Evolutionary conservation across 1,139 yeast species (phyloP).

Genomic region (Yamadazyma taylorii): DNA sequence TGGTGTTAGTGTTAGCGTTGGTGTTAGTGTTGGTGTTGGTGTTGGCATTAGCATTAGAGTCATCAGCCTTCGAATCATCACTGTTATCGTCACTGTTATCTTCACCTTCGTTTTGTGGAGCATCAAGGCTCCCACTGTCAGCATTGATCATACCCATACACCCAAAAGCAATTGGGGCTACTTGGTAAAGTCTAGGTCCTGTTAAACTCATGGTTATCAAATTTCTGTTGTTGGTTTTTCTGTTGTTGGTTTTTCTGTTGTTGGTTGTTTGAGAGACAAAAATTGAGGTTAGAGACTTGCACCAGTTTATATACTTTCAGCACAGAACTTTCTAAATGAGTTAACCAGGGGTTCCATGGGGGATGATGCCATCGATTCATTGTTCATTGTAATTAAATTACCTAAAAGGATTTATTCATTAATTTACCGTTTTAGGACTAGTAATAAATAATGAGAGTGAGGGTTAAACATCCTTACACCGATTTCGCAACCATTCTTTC

Average conservation of each 20-base stretch:
- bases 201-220: conserved; percentile 9
- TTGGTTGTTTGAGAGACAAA: no score
- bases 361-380: not conserved
- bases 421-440: not conserved
- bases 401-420: not conserved
- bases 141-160: conserved; percentile 6
- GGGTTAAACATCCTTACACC: not conserved
- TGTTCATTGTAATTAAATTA: not conserved
- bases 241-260: no score
- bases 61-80: conserved; percentile 1
- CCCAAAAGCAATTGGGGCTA: conserved; percentile 8
- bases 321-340: not conserved
- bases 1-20: conserved; percentile 2
- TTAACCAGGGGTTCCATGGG: not conserved
- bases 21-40: not conserved
- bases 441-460: not conserved
- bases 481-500: conserved; percentile 1
- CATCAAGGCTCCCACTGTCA: conserved; percentile 10
- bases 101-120: not conserved
- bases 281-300: not conserved
- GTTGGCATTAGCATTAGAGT: conserved; percentile 1
- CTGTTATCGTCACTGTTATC: not conserved
- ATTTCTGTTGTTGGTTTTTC: no score
- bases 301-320: conserved; percentile 1
- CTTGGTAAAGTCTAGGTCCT: conserved; percentile 1